Base-by-base conservation (phyloP, 805 yeast genomes). In the Cyberlindnera petersonii region DNA sequence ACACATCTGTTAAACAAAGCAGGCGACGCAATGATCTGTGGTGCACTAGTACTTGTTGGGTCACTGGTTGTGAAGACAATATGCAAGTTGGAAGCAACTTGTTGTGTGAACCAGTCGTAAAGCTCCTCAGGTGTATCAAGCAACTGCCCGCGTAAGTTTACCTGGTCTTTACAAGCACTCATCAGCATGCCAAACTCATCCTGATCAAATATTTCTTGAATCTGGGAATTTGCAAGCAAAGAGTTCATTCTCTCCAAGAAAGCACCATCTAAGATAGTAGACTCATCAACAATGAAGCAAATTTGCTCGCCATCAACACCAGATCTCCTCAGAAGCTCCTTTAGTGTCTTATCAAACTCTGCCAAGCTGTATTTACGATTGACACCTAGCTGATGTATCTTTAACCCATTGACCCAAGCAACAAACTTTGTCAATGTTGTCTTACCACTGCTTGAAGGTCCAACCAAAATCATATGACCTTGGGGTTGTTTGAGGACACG, bases 161-260 rank as follows among this genome's bases (percentile, higher is more conserved):
- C 70, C 33, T 73, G 78, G 11, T 77, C 79, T 9, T 68, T 60
- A 42, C 94, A 79, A 2, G 72, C 49, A 2, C 59, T 59, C 65
- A 84, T 64, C 40, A 89, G 61, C 2, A 66, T 42, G 0, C 62
- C 63, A 35, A 66, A 71, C 8, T 85, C 89, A 9, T 86, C 94
- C 0, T 79, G 88, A 40, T 76, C 84, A 58, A 86, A 91, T 11
- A 91, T 63, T 4, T 95, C 96, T 1, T 96, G 96, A 26, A 88
- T 72, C 53, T 91, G 97, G 0, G 95, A 85, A 59, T 91, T 91
- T 0, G 97, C 96, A 26, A 91, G 68, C n/a, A 91, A 64, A 0
- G 95, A 86, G 52, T 91, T 91, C 93, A 91, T 87, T 44, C 95
- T 66, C 59, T 91, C 98, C 22, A 91, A 61, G 53, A 89, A 91